Conservation (phyloP, 2,329 filamentous ascomycete genomes). For the Niveomyces coronatus region DNA sequence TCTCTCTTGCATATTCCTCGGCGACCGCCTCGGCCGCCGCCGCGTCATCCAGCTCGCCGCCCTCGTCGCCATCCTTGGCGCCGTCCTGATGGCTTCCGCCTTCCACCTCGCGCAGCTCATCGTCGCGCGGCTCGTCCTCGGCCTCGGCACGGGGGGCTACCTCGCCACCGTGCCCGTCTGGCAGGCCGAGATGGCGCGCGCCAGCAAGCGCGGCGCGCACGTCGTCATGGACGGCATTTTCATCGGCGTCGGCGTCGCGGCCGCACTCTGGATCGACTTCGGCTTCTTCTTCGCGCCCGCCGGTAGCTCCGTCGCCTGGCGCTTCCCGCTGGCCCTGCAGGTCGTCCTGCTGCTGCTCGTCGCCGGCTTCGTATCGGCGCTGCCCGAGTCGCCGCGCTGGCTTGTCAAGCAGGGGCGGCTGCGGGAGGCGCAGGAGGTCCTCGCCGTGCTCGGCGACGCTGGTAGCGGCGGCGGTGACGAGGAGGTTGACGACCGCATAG, state of each 20-base stretch:
- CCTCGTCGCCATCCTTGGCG: constrained; percentile 40
- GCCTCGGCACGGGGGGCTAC: constrained; percentile 42
- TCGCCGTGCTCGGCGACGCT: constrained; percentile 23
- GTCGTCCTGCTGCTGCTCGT: constrained; percentile 35
- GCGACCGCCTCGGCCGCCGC: constrained; percentile 48
- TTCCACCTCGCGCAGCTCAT: constrained; percentile 25
- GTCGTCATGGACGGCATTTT: constrained; percentile 41
- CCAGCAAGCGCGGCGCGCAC: constrained; percentile 37
- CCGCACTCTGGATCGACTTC: constrained; percentile 35
- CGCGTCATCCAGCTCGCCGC: constrained; percentile 44
- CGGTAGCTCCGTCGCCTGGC: constrained; percentile 24
- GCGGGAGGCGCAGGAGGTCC: constrained; percentile 38
- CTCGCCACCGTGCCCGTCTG: constrained; percentile 43
- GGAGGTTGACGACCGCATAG: constrained; percentile 6
- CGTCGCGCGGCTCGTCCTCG: constrained; percentile 39
- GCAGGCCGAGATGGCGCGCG: constrained; percentile 40
- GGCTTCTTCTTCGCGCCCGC: constrained; percentile 24
- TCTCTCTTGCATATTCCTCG: constrained; percentile 29
- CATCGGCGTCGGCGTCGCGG: constrained; percentile 30
- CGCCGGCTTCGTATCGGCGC: constrained; percentile 29
- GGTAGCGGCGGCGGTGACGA: no score
- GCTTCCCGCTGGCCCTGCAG: constrained; percentile 39
- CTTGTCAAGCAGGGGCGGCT: constrained; percentile 23
- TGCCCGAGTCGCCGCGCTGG: constrained; percentile 28
- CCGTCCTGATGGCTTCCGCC: constrained; percentile 42